Percentiles rank a stretch among this genome's conserved stretches.
These are phyloP conservation scores for Penicillium capsulatum DNA, from an alignment of 2,329 filamentous ascomycete species.

Conservation along the genomic window DNA sequence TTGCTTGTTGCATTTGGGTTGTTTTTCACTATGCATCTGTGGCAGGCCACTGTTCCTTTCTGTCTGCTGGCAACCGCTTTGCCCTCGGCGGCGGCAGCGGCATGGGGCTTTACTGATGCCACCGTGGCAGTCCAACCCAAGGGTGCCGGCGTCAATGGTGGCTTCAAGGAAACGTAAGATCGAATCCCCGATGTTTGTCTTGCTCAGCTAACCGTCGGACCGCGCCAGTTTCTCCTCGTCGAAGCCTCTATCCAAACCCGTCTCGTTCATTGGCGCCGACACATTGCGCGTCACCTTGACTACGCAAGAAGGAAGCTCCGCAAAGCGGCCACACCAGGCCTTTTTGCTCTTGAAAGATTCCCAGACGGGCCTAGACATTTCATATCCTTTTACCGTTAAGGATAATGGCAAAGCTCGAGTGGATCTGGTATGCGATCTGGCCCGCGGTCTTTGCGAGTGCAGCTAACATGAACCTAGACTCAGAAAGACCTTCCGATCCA, in stretches of 20 bases:
- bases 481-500: constrained; percentile 86
- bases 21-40: constrained; percentile 36
- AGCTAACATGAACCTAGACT: constrained; percentile 52
- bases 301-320: constrained; percentile 69
- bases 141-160: constrained; percentile 52
- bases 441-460: constrained; percentile 10
- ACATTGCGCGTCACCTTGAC: constrained; percentile 79
- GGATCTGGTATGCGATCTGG: constrained; percentile 63
- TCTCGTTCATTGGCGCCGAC: constrained; percentile 65
- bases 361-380: constrained; percentile 73
- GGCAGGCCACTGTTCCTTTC: constrained; percentile 33
- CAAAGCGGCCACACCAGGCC: constrained; percentile 86
- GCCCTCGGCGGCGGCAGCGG: constrained; percentile 46
- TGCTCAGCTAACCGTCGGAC: background rate
- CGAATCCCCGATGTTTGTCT: background rate
- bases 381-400: constrained; percentile 78
- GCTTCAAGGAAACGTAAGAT: constrained; percentile 55
- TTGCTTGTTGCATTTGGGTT: constrained; percentile 5
- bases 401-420: constrained; percentile 81
- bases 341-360: constrained; percentile 79
- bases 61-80: constrained; percentile 35
- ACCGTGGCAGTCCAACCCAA: constrained; percentile 58
- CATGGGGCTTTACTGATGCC: constrained; percentile 62
- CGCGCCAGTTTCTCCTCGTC: constrained; percentile 54
- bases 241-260: constrained; percentile 57